Conservation (phyloP, 495 filamentous ascomycete genomes). For the Sporormia fimetaria region DNA sequence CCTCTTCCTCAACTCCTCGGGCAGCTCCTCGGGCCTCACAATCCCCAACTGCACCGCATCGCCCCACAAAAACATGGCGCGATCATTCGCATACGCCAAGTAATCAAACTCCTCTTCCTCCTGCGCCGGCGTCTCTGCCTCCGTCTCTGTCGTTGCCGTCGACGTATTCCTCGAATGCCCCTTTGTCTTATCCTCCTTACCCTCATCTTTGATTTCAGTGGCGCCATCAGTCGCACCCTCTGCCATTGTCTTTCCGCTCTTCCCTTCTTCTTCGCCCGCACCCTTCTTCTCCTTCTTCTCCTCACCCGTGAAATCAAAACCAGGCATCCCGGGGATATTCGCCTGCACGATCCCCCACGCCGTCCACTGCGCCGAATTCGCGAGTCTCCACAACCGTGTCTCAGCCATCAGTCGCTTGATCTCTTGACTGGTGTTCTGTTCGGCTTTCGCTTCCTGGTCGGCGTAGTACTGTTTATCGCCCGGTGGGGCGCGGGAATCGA, state of each 20-base stretch:
- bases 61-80: conserved; percentile 86
- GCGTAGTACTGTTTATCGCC: conserved; percentile 29
- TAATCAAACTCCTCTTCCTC: conserved; percentile 78
- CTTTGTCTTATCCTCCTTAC: conserved; percentile 1
- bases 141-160: no score
- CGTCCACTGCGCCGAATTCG: conserved; percentile 83
- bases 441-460: conserved; percentile 42
- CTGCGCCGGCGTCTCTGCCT: conserved; percentile 37
- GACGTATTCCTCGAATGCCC: no score
- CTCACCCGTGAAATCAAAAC: conserved; percentile 15
- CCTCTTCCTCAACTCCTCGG: conserved; percentile 32
- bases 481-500: conserved; percentile 54
- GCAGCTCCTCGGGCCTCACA: conserved; percentile 60
- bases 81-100: conserved; percentile 77
- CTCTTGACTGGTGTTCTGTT: conserved; percentile 50
- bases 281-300: conserved; percentile 5
- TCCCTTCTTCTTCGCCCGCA: background rate
- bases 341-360: conserved; percentile 96
- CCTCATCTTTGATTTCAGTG: background rate
- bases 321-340: conserved; percentile 54
- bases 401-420: conserved; percentile 62
- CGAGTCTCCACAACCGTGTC: conserved; percentile 70
- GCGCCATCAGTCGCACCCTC: background rate
- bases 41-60: conserved; percentile 67
- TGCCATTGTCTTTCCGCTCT: no score